Evolutionary conservation across 257 asterid species (phyloP).

Genomic region (Misopates orontium): DNA sequence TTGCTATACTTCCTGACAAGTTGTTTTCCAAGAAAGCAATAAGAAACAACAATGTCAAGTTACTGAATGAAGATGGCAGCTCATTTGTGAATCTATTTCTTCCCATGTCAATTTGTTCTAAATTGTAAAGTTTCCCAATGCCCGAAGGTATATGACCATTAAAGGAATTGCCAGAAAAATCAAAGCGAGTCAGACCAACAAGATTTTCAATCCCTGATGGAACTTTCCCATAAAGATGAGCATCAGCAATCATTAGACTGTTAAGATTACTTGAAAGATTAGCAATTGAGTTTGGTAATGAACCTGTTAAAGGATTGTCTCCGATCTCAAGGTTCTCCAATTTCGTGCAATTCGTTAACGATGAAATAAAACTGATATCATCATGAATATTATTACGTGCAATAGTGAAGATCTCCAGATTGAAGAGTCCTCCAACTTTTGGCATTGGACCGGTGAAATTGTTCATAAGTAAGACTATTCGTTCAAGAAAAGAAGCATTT

Average conservation of each 20-base stretch:
- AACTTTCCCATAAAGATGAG: slow-evolving; percentile 41
- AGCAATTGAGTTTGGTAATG: slow-evolving; percentile 31
- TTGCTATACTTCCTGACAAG: slow-evolving; percentile 26
- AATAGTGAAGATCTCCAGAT: slow-evolving; percentile 20
- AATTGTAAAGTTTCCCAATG: slow-evolving; percentile 1
- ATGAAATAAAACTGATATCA: slow-evolving; percentile 31
- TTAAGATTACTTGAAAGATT: slow-evolving; percentile 35
- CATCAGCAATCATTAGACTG: slow-evolving; percentile 3
- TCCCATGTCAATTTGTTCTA: neutral
- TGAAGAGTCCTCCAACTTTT: slow-evolving; percentile 20
- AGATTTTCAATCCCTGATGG: slow-evolving; percentile 38
- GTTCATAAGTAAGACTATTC: slow-evolving; percentile 11
- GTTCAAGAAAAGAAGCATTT: slow-evolving; percentile 25
- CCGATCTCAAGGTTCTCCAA: slow-evolving; percentile 18
- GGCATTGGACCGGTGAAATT: slow-evolving; percentile 36
- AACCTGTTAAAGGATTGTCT: slow-evolving; percentile 35
- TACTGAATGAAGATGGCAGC: slow-evolving; percentile 13
- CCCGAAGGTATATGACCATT: slow-evolving; percentile 29
- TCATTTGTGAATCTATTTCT: slow-evolving; percentile 8
- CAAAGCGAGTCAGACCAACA: slow-evolving; percentile 13
- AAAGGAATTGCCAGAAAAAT: slow-evolving; percentile 30
- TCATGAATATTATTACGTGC: slow-evolving; percentile 20
- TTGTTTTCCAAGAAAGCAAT: neutral
- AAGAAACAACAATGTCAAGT: neutral
- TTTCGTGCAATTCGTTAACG: slow-evolving; percentile 37